Evolutionary conservation across 169 alveolate genomes (phyloP).

Genomic region (Plasmodium sp.): DNA sequence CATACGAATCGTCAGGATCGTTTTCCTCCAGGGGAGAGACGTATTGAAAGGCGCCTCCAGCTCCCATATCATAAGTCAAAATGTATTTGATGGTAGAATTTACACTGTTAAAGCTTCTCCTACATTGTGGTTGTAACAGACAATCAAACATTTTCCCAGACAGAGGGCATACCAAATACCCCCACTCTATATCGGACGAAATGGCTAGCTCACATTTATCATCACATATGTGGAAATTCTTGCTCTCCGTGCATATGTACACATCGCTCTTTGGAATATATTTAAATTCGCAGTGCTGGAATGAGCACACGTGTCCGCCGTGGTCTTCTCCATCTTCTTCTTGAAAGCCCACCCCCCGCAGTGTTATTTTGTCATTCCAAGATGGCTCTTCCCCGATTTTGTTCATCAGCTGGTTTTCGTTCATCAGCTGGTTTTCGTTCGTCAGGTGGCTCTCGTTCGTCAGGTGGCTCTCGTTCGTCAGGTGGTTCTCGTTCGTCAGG

Average conservation of each 20-base stretch:
- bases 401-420: background rate
- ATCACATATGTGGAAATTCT: slow-evolving; percentile 10
- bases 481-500: background rate
- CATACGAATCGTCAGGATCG: background rate
- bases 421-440: background rate
- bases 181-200: slow-evolving; percentile 2
- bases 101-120: background rate
- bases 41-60: background rate
- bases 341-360: background rate
- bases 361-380: slow-evolving; percentile 5
- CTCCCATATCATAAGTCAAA: background rate
- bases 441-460: background rate
- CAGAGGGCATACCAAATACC: slow-evolving; percentile 18
- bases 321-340: background rate
- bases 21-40: background rate
- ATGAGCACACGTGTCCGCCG: slow-evolving; percentile 5
- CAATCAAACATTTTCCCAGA: slow-evolving; percentile 20
- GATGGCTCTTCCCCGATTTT: background rate
- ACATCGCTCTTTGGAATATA: slow-evolving; percentile 5
- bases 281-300: slow-evolving; percentile 9
- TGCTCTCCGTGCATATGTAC: slow-evolving; percentile 7
- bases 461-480: background rate
- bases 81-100: background rate
- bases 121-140: background rate
- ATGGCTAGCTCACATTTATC: slow-evolving; percentile 30